These are phyloP conservation scores for Penicillium herquei DNA, from an alignment of 495 filamentous ascomycete genomes.

Conservation along the genomic window DNA sequence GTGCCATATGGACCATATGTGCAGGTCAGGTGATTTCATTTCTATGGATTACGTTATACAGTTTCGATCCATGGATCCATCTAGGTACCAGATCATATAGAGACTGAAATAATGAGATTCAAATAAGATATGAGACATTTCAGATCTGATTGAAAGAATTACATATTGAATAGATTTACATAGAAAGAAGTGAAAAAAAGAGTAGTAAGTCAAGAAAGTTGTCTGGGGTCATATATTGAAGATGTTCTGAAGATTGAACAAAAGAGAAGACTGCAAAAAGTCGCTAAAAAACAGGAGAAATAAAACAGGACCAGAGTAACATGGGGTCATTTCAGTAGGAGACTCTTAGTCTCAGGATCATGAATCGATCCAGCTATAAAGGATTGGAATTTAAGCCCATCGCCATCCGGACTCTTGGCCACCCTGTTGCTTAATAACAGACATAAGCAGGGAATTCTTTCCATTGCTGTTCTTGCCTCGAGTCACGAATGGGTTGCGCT, in stretches of 20 bases:
- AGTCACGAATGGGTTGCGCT: constrained; percentile 16
- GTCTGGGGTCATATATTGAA: neutral
- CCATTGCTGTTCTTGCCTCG: constrained; percentile 1
- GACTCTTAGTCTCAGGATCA: neutral
- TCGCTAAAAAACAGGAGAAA: neutral
- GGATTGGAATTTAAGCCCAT: constrained; percentile 28
- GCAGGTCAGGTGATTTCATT: neutral
- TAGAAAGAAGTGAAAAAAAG: neutral
- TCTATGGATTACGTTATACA: neutral
- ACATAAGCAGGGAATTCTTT: constrained; percentile 23
- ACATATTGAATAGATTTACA: neutral
- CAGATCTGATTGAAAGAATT: neutral
- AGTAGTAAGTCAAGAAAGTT: neutral
- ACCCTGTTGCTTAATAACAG: constrained; percentile 31
- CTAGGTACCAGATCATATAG: too few species aligned
- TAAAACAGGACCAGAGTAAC: neutral
- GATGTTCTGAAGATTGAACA: neutral
- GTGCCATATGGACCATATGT: neutral
- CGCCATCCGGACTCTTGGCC: constrained; percentile 37
- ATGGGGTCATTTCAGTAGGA: too few species aligned
- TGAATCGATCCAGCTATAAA: too few species aligned
- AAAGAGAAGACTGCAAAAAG: neutral
- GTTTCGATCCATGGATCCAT: neutral
- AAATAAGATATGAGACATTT: too few species aligned
- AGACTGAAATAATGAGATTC: too few species aligned